These are phyloP conservation scores for Yamadazyma sp. DNA, from an alignment of 1,139 yeast genomes.

Conservation along the genomic window DNA sequence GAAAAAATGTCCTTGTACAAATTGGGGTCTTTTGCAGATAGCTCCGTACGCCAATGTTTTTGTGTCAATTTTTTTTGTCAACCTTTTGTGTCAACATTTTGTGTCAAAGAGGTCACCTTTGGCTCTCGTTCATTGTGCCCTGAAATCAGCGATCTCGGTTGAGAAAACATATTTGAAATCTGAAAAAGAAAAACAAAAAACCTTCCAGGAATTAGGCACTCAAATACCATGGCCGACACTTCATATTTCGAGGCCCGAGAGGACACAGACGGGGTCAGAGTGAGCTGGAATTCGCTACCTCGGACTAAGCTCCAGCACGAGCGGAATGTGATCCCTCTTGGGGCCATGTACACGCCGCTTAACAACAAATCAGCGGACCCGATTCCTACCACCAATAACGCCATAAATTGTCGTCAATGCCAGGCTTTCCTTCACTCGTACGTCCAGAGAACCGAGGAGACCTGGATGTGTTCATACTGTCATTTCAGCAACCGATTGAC, in stretches of 20 bases:
- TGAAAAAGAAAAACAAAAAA: not conserved
- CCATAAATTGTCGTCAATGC: slow-evolving; percentile 56
- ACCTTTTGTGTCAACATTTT: no score
- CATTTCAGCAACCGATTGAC: slow-evolving; percentile 50
- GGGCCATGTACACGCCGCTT: slow-evolving; percentile 67
- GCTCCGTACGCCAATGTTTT: no score
- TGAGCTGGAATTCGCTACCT: slow-evolving; percentile 87
- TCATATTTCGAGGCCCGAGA: slow-evolving; percentile 73
- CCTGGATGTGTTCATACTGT: slow-evolving; percentile 71
- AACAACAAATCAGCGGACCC: slow-evolving; percentile 48
- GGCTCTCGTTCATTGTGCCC: no score
- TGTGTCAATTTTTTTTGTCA: no score
- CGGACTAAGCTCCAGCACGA: slow-evolving; percentile 58
- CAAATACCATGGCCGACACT: slow-evolving; percentile 4
- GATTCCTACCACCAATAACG: slow-evolving; percentile 29
- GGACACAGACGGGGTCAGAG: slow-evolving; percentile 85
- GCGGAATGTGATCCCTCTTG: slow-evolving; percentile 60
- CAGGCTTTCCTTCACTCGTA: slow-evolving; percentile 62
- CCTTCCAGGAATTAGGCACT: no score
- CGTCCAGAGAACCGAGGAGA: slow-evolving; percentile 36
- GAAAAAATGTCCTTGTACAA: no score
- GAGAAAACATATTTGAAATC: no score
- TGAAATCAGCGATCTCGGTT: no score
- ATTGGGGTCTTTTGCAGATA: no score
- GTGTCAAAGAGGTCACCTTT: no score